These are phyloP conservation scores for Ceratonia siliqua DNA, from an alignment of 306 rosid species.

Conservation along the genomic window DNA sequence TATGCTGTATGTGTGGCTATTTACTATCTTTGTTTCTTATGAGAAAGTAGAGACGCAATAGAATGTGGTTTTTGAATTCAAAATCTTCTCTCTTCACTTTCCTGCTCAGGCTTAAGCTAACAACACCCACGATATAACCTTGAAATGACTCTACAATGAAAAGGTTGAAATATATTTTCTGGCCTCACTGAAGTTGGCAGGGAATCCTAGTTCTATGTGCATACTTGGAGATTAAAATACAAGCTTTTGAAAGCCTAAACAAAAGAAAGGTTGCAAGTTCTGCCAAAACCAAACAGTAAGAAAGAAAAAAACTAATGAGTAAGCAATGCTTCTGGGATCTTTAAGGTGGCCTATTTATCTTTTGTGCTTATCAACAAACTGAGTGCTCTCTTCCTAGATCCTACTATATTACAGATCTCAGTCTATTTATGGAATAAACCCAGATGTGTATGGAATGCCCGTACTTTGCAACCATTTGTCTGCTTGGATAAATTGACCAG, in stretches of 20 bases:
- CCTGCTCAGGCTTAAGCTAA: too few relatives aligned
- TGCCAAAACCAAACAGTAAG: not conserved
- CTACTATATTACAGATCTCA: not conserved
- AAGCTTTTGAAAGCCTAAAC: not conserved
- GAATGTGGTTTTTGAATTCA: too few relatives aligned
- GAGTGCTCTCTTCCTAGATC: not conserved
- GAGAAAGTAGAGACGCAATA: too few relatives aligned
- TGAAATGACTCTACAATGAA: too few relatives aligned
- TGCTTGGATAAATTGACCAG: constrained; percentile 32
- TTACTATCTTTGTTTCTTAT: too few relatives aligned
- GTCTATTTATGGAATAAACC: not conserved
- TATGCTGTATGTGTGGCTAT: too few relatives aligned
- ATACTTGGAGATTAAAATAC: too few relatives aligned
- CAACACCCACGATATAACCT: too few relatives aligned
- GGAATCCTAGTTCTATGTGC: too few relatives aligned
- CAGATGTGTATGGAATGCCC: constrained; percentile 5
- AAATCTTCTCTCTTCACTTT: too few relatives aligned
- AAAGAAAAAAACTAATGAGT: not conserved
- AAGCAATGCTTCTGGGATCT: not conserved
- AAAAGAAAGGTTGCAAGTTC: not conserved
- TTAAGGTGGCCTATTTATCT: not conserved
- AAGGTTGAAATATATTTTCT: too few relatives aligned
- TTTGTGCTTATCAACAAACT: not conserved
- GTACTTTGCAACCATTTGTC: constrained; percentile 25
- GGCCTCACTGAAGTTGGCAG: too few relatives aligned